A percentile compares a stretch with the other conserved stretches of the same genome.
These are phyloP conservation scores for Neonectria punicea DNA, from an alignment of 2,329 filamentous ascomycete species.

Conservation along the genomic window DNA sequence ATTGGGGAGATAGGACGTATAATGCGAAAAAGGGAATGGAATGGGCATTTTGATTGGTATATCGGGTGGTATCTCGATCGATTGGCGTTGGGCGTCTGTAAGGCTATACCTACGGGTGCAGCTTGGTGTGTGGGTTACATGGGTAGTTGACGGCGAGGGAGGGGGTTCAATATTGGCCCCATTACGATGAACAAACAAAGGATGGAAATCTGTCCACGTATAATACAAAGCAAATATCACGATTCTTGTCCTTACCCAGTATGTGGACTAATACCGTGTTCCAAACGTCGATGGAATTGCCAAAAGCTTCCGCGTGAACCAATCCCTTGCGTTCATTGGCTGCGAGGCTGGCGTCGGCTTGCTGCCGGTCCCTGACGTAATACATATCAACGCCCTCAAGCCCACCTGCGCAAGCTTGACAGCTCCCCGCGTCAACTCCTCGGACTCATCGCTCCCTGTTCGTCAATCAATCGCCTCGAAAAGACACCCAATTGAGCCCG, in stretches of 20 bases:
- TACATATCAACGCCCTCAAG: not conserved
- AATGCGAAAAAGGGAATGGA: constrained; percentile 23
- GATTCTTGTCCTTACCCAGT: not conserved
- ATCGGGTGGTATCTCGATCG: constrained; percentile 26
- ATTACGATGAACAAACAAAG: not conserved
- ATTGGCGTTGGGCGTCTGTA: constrained; percentile 11
- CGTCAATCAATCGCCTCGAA: not conserved
- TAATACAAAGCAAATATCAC: constrained; percentile 7
- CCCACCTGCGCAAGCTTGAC: constrained; percentile 10
- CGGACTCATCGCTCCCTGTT: not conserved
- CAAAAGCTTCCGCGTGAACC: not conserved
- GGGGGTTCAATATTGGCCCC: not conserved
- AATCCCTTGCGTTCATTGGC: constrained; percentile 35
- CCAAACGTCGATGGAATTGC: not conserved
- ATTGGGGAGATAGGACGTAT: not conserved
- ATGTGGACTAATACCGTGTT: too few relatives aligned
- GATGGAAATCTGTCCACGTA: not conserved
- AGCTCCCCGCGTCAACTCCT: not conserved
- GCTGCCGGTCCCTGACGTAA: constrained; percentile 34
- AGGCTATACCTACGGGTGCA: constrained; percentile 33
- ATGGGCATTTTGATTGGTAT: constrained; percentile 30
- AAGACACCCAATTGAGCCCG: not conserved
- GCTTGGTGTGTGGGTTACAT: constrained; percentile 3
- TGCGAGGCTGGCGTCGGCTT: constrained; percentile 19
- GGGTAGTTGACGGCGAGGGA: not conserved